Evolutionary conservation across 208 protist genomes (phyloP), one percentile per base, ranked within the genome.

Genomic region (Trichomonas tenax): DNA sequence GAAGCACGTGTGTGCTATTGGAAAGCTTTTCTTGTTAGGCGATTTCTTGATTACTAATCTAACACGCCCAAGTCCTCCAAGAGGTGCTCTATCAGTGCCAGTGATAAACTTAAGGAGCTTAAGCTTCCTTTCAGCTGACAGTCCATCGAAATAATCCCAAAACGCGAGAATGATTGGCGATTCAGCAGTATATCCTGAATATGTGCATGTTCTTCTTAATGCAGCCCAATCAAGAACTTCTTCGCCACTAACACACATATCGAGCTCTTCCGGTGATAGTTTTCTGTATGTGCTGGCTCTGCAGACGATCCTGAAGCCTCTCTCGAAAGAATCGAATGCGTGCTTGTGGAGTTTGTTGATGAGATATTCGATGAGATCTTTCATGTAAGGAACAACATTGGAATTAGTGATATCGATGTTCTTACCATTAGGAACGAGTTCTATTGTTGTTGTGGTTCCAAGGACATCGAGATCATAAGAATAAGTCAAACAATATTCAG

Each of bases 1-100:
- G 97, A 98, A 98, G 97, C 98, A 99, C 0, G 98, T 99, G 86
- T 98, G 98, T 17, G 97, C 96, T 3, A 97, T 98, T 21, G 98
- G 98, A 23, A 99, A 97, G 11, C 97, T 34, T 36, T 82, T 46
- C 17, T 90, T 82, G 41, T 97, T 95, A 45, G 97, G 84, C 8
- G 95, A 31, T 81, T 82, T 21, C 41, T 96, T 34, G 38, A 97
- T 97, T 0, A 44, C 23, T 15, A 96, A 23, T 23, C 72, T 63
- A 21, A 96, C 6, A 34, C 46, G 38, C 21, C 81, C 63, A 6
- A 96, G 46, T 40, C 95, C 96, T 38, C 45, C 31, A 44, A 88
- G 17, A 11, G 72, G 95, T 21, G 45, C 44, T n/a, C 96, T 46
- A 81, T 88, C 98, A 41, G 96, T 96, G 36, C 97, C 97, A 9